phyloP scores from a whole-genome alignment of 306 rosid genomes.

The Leucaena leucocephala region DNA sequence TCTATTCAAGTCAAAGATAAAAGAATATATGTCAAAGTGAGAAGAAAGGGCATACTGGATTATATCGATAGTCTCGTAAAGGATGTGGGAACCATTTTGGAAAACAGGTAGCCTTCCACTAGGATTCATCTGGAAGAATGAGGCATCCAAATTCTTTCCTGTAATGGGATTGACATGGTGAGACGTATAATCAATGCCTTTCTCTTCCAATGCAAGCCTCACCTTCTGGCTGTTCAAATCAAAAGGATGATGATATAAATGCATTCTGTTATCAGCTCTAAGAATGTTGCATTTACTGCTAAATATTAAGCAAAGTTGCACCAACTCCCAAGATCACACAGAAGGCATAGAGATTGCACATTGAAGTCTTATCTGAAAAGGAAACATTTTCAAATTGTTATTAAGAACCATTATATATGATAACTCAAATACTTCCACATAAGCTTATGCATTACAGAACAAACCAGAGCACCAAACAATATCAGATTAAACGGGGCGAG shows the following conservation, averaged over 20 bases:
- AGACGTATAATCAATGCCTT: conserved; percentile 83
- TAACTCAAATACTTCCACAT: neutral
- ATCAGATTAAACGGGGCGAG: conserved; percentile 6
- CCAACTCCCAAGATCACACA: conserved; percentile 35
- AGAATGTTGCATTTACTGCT: conserved; percentile 18
- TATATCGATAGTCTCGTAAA: conserved; percentile 74
- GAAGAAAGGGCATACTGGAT: conserved; percentile 71
- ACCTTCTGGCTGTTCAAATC: conserved; percentile 89
- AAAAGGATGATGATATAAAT: conserved; percentile 92
- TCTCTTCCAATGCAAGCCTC: conserved; percentile 94
- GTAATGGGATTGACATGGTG: conserved; percentile 88
- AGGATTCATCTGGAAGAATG: conserved; percentile 77
- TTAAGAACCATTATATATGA: conserved; percentile 1
- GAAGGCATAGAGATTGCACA: conserved; percentile 2
- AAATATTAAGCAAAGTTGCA: conserved; percentile 13
- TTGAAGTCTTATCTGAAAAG: conserved; percentile 41
- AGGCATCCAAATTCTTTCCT: conserved; percentile 84
- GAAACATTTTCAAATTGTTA: conserved; percentile 28
- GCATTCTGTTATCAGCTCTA: conserved; percentile 60
- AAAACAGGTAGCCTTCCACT: conserved; percentile 80
- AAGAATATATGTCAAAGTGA: neutral
- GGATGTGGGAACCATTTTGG: conserved; percentile 84
- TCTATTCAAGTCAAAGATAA: conserved; percentile 9
- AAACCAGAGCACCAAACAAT: conserved; percentile 18
- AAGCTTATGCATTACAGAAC: conserved; percentile 12